Conservation (phyloP, 805 yeast genomes). For the Tetrapisispora taiwanensis region DNA sequence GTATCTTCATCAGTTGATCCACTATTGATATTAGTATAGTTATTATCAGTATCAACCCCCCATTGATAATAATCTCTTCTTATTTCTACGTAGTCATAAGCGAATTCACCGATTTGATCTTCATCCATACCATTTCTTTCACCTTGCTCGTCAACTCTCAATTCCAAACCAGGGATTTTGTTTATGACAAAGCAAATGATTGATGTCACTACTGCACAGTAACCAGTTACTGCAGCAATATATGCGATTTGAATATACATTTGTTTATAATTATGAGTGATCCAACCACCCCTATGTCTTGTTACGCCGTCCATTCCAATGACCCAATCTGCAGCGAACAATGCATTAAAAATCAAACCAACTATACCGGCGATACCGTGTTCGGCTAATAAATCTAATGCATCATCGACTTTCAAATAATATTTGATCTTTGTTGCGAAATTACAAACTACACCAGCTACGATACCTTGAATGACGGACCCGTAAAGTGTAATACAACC, state of each 20-base stretch:
- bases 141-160: slow-evolving; percentile 74
- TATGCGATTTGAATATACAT: slow-evolving; percentile 84
- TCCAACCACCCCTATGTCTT: slow-evolving; percentile 85
- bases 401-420: slow-evolving; percentile 74
- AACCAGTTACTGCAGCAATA: slow-evolving; percentile 63
- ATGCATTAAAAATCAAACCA: slow-evolving; percentile 79
- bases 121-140: slow-evolving; percentile 90
- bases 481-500: slow-evolving; percentile 91
- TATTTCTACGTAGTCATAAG: slow-evolving; percentile 96
- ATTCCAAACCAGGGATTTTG: slow-evolving; percentile 68
- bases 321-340: slow-evolving; percentile 81
- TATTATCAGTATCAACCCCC: slow-evolving; percentile 28
- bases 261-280: slow-evolving; percentile 83
- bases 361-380: slow-evolving; percentile 95
- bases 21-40: slow-evolving; percentile 5
- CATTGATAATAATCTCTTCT: slow-evolving; percentile 72
- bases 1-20: not conserved
- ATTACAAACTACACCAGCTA: slow-evolving; percentile 78
- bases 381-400: slow-evolving; percentile 94
- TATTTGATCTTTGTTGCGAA: slow-evolving; percentile 82
- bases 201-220: slow-evolving; percentile 66
- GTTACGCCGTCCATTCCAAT: slow-evolving; percentile 85
- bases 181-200: slow-evolving; percentile 64
- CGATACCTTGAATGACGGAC: slow-evolving; percentile 72
- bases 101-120: slow-evolving; percentile 96